Conservation (phyloP, 2,329 filamentous ascomycete species). For the Beauveria medogensis region DNA sequence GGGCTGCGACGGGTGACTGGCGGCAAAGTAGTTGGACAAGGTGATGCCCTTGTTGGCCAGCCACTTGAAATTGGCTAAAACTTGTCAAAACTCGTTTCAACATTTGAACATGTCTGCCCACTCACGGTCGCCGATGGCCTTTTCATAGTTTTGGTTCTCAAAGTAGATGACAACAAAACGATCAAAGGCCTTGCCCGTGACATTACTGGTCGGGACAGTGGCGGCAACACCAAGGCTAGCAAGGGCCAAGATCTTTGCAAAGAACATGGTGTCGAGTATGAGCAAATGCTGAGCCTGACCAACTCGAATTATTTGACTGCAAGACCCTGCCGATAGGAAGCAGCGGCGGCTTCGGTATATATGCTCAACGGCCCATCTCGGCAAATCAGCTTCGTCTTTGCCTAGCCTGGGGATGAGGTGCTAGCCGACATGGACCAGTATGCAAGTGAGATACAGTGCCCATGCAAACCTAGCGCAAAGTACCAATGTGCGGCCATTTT, state of each 20-base stretch:
- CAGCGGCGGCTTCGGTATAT: neutral
- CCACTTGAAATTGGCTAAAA: constrained; percentile 20
- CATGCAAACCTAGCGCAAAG: neutral
- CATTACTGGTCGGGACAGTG: constrained; percentile 7
- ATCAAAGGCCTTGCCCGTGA: constrained; percentile 45
- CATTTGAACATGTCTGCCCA: constrained; percentile 5
- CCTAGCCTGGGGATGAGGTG: neutral
- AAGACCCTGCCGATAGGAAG: neutral
- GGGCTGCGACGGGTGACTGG: constrained; percentile 61
- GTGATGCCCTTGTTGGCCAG: constrained; percentile 23
- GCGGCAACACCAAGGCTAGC: constrained; percentile 3
- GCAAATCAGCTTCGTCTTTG: too few species aligned
- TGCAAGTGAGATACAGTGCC: neutral
- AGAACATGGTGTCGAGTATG: neutral
- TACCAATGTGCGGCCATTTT: neutral
- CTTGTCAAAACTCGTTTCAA: neutral
- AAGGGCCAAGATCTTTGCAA: neutral
- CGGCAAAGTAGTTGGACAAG: constrained; percentile 33
- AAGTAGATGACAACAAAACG: constrained; percentile 68
- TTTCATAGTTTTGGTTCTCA: constrained; percentile 65
- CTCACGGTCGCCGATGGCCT: constrained; percentile 54
- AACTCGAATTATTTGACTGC: neutral
- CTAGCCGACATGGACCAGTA: neutral
- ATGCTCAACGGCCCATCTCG: neutral
- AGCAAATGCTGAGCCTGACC: neutral